A percentile compares a stretch with the other conserved stretches of the same genome.
Evolutionary conservation across 2,329 filamentous ascomycete genomes (phyloP).

Genomic region (Zopfia rhizophila): DNA sequence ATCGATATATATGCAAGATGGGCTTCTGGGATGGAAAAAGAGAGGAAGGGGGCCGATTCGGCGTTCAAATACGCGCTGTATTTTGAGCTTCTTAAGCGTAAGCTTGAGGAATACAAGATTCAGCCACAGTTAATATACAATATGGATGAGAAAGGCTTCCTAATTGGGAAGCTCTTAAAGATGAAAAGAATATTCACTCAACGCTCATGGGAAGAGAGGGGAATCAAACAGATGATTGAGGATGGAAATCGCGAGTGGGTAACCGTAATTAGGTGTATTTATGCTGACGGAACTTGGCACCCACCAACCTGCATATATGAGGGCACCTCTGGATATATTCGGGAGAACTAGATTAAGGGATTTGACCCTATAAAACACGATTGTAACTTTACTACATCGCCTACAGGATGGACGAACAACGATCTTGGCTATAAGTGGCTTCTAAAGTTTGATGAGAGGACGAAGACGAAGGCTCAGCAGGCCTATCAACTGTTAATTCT

Average conservation of each 20-base stretch:
- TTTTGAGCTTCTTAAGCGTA: constrained; percentile 25
- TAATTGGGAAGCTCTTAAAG: constrained; percentile 16
- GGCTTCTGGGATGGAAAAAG: constrained; percentile 20
- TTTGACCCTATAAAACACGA: no score
- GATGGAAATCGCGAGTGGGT: constrained; percentile 11
- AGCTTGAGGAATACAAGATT: no score
- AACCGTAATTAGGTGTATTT: constrained; percentile 1
- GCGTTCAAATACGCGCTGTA: constrained; percentile 22
- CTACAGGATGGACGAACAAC: constrained; percentile 17
- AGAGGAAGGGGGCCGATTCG: constrained; percentile 22
- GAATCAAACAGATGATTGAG: background rate
- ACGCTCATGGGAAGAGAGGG: background rate
- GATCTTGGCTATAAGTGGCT: constrained; percentile 7
- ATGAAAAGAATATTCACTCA: constrained; percentile 10
- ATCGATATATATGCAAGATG: constrained; percentile 16
- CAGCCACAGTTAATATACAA: constrained; percentile 16
- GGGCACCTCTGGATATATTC: no score
- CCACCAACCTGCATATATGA: no score
- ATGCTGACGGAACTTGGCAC: no score
- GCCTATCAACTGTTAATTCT: constrained; percentile 17
- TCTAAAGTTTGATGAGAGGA: constrained; percentile 12
- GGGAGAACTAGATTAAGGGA: no score
- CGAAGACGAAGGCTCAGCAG: constrained; percentile 8
- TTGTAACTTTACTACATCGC: constrained; percentile 7
- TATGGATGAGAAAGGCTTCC: constrained; percentile 24